Evolutionary conservation across 202 grass and related monocot species (phyloP), one percentile per base, ranked within the genome.

Genomic region (Schoenoplectus triqueter): DNA sequence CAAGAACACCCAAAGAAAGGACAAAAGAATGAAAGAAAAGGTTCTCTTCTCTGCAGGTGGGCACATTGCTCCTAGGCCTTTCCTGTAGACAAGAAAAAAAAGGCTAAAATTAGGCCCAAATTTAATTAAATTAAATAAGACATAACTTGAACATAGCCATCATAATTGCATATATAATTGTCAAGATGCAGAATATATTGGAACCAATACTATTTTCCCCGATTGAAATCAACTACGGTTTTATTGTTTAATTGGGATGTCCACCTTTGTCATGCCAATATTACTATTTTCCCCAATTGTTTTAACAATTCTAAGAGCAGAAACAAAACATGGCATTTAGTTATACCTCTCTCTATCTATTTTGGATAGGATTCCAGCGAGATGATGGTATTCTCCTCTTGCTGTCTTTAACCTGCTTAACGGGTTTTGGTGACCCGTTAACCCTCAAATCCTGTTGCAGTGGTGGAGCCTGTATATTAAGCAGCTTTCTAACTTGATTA

Each of bases 331-430:
- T 50, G 11, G 9, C 14, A 77, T 31, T 40, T 40, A 57, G 9
- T 50, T 19, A 72, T 76, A 77, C 49, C 49, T 75, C 13, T 18
- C 15, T 21, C 85, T 69, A 84, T 82, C 80, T 61, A 61, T 89
- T 89, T 67, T 72, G 63, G 20, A 68, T 67, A 5, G 88, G 88
- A 48, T 66, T 86, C 13, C 71, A 83, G 6, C 0, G 1, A 41
- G 88, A 86, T 11, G 61, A 10, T n/a, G 88, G 88, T 80, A 89
- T 73, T 52, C 3, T 76, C 71, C 88, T 86, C 45, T 86, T 84
- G 80, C 80, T 89, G 9, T 83, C 88, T 57, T 62, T 60, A 42
- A 20, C 40, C 44, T 86, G 51, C 13, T 69, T 66, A 83, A 54
- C 19, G 10, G 80, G 84, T 41, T 73, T 48, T 52, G 1, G 19